A percentile compares a stretch with the other conserved stretches of the same genome.
phyloP scores from a whole-genome alignment of 768 basidiomycete species.

The Lentinula sp. region DNA sequence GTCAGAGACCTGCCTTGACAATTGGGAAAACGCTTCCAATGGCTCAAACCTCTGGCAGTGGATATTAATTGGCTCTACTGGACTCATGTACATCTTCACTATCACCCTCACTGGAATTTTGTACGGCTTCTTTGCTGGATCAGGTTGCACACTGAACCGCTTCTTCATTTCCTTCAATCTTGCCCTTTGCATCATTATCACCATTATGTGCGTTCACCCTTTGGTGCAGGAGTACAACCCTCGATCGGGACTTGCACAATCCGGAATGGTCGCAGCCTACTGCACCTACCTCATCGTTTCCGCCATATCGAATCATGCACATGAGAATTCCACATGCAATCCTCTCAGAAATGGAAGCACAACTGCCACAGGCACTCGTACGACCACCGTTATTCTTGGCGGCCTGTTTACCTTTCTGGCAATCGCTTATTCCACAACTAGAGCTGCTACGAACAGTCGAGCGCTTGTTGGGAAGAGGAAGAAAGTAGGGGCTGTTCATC shows the following conservation, averaged over 20 bases:
- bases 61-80: slow-evolving; percentile 89
- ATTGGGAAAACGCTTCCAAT: slow-evolving; percentile 75
- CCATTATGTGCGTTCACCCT: slow-evolving; percentile 78
- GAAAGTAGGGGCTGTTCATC: slow-evolving; percentile 55
- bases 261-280: slow-evolving; percentile 96
- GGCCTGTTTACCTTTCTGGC: slow-evolving; percentile 96
- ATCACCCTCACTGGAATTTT: slow-evolving; percentile 85
- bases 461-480: slow-evolving; percentile 77
- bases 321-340: slow-evolving; percentile 72
- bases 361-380: slow-evolving; percentile 59
- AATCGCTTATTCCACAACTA: slow-evolving; percentile 94
- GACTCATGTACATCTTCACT: slow-evolving; percentile 77
- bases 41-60: slow-evolving; percentile 93
- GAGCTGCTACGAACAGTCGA: slow-evolving; percentile 93
- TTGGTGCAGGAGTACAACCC: slow-evolving; percentile 89
- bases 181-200: slow-evolving; percentile 70
- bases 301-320: slow-evolving; percentile 88
- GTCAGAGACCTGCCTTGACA: slow-evolving; percentile 95
- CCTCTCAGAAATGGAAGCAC: slow-evolving; percentile 65
- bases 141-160: slow-evolving; percentile 87
- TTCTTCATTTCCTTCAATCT: slow-evolving; percentile 97
- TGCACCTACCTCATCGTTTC: slow-evolving; percentile 94
- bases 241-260: slow-evolving; percentile 90
- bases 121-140: slow-evolving; percentile 86
- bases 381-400: slow-evolving; percentile 83